phyloP scores from a whole-genome alignment of 768 basidiomycete species.

The Mycena epipterygia region DNA sequence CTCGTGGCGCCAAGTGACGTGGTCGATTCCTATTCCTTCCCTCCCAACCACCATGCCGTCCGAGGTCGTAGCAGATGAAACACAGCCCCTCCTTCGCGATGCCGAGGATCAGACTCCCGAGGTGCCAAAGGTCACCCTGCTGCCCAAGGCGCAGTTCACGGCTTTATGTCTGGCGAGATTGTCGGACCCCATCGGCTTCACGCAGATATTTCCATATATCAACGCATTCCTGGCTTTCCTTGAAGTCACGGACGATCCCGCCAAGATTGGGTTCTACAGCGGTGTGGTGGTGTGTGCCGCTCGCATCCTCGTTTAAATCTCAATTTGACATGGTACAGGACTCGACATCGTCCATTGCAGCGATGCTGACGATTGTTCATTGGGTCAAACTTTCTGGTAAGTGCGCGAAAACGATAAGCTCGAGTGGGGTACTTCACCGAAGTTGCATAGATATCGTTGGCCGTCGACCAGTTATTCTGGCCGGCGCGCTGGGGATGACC shows the following conservation, averaged over 20 bases:
- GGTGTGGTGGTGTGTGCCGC: conserved; percentile 55
- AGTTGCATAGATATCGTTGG: conserved; percentile 68
- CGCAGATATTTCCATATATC: conserved; percentile 77
- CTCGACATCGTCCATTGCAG: conserved; percentile 72
- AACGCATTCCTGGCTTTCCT: conserved; percentile 75
- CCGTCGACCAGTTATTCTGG: conserved; percentile 72
- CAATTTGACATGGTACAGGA: conserved; percentile 57
- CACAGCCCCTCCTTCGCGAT: not conserved
- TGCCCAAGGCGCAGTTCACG: conserved; percentile 67
- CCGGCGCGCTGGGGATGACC: conserved; percentile 64
- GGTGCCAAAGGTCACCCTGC: conserved; percentile 41
- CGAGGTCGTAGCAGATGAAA: not conserved
- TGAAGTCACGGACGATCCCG: conserved; percentile 68
- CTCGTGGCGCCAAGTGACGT: too few species aligned
- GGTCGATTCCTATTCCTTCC: too few species aligned
- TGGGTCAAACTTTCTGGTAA: conserved; percentile 74
- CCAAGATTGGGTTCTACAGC: conserved; percentile 77
- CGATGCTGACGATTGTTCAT: conserved; percentile 71
- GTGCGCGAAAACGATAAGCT: not conserved
- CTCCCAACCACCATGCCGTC: too few species aligned
- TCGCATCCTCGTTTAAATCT: not conserved
- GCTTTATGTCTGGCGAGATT: conserved; percentile 68
- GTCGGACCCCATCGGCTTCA: conserved; percentile 70
- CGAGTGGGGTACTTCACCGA: not conserved
- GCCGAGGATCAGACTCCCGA: not conserved